Percentiles rank a stretch among this genome's conserved stretches.
Evolutionary conservation across 208 protist species (phyloP).

Genomic region (Wallacemonas sp.): DNA sequence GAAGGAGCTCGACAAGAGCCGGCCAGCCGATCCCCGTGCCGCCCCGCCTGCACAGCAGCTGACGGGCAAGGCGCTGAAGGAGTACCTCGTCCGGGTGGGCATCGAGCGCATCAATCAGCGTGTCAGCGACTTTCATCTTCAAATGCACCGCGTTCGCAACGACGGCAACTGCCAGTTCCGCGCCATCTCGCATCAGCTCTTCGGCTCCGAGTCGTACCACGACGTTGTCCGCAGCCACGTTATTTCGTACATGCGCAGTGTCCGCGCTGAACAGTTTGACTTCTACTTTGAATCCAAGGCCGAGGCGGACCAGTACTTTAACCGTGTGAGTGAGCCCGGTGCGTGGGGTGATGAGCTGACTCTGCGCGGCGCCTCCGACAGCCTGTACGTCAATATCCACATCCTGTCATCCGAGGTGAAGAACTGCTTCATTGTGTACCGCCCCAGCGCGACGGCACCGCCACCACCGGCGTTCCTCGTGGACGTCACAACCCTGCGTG

Average conservation of each 20-base stretch:
- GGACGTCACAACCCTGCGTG: conserved; percentile 41
- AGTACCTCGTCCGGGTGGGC: conserved; percentile 71
- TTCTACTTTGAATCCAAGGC: conserved; percentile 72
- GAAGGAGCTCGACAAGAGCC: conserved; percentile 17
- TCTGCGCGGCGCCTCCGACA: conserved; percentile 80
- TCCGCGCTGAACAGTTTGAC: conserved; percentile 68
- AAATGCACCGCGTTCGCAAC: conserved; percentile 58
- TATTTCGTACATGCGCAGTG: conserved; percentile 80
- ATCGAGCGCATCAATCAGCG: conserved; percentile 57
- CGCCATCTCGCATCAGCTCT: conserved; percentile 83
- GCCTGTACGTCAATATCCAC: conserved; percentile 84
- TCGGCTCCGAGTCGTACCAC: conserved; percentile 82
- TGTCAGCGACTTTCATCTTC: conserved; percentile 55
- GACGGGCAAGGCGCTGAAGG: conserved; percentile 24
- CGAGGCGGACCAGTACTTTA: conserved; percentile 72
- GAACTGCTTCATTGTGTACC: conserved; percentile 86
- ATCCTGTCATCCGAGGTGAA: conserved; percentile 77
- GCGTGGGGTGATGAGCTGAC: conserved; percentile 90
- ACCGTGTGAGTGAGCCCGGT: conserved; percentile 44
- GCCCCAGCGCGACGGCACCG: conserved; percentile 51
- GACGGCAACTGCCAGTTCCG: conserved; percentile 93
- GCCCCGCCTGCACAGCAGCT: conserved; percentile 13
- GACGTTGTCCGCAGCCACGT: conserved; percentile 76
- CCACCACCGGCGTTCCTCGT: conserved; percentile 73
- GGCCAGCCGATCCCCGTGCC: not conserved